Percentiles rank a stretch among this genome's conserved stretches.
These are phyloP conservation scores for Boletellus deceptivus DNA, from an alignment of 1,284 basidiomycete genomes.

Conservation along the genomic window DNA sequence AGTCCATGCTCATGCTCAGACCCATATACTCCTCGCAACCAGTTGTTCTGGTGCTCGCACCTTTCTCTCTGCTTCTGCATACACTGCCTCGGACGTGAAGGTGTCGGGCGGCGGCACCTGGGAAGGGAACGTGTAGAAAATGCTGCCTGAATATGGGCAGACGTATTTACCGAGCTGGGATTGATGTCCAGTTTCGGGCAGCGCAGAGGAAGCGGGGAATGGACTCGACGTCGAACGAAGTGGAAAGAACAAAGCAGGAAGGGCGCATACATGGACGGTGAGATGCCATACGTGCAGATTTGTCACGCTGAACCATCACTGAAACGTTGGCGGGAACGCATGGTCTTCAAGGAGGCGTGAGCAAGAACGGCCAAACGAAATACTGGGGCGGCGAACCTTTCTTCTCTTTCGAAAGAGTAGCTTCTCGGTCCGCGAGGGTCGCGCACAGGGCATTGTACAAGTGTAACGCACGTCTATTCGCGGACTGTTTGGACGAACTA, in stretches of 20 bases:
- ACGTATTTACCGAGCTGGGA: constrained; percentile 13
- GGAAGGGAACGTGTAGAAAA: constrained; percentile 53
- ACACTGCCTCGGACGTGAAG: constrained; percentile 23
- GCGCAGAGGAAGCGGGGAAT: constrained; percentile 38
- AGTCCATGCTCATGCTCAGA: constrained; percentile 77
- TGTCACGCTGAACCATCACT: constrained; percentile 96
- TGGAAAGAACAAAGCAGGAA: constrained; percentile 51
- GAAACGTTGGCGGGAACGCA: constrained; percentile 88
- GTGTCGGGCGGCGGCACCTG: constrained; percentile 28
- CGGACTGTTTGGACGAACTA: constrained; percentile 57
- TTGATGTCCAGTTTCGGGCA: constrained; percentile 22
- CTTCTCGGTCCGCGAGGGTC: constrained; percentile 56
- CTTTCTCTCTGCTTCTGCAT: constrained; percentile 33
- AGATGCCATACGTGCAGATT: constrained; percentile 94
- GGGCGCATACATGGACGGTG: constrained; percentile 82
- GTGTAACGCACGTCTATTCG: constrained; percentile 53
- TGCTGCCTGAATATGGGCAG: constrained; percentile 31
- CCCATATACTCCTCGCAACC: constrained; percentile 88
- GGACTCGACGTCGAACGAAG: constrained; percentile 18
- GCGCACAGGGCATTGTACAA: constrained; percentile 62
- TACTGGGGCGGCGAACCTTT: constrained; percentile 44
- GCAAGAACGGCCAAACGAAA: neutral
- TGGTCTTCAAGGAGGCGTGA: constrained; percentile 52
- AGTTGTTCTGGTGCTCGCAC: constrained; percentile 72
- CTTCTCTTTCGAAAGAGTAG: constrained; percentile 65